Percentiles rank a stretch among this genome's conserved stretches.
Conservation (phyloP, 2,329 filamentous ascomycete species). For the Trichophyton verrucosum region DNA sequence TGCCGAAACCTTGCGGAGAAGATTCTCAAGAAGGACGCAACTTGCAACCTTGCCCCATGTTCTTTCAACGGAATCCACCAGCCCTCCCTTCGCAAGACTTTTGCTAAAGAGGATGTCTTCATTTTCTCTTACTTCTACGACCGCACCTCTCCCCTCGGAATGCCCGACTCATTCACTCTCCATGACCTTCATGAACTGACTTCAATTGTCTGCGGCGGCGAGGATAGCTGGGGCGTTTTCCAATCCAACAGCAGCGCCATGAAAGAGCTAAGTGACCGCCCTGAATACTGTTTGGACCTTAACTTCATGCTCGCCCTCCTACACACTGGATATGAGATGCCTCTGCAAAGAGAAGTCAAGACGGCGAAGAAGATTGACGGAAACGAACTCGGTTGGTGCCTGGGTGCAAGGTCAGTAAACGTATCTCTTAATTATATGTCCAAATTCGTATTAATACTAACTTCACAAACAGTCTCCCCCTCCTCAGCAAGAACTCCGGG, state of each 20-base stretch:
- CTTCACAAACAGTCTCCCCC: conserved; percentile 52
- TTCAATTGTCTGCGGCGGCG: conserved; percentile 69
- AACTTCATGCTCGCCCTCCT: conserved; percentile 92
- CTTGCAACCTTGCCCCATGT: conserved; percentile 77
- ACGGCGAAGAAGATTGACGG: conserved; percentile 98
- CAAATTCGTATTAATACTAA: conserved; percentile 16
- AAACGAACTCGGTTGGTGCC: conserved; percentile 94
- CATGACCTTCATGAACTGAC: conserved; percentile 80
- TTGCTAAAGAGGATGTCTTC: conserved; percentile 80
- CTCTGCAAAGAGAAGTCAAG: conserved; percentile 86
- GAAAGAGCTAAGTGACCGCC: conserved; percentile 64
- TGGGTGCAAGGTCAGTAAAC: conserved; percentile 71
- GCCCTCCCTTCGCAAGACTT: conserved; percentile 82
- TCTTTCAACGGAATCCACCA: conserved; percentile 98
- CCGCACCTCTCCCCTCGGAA: conserved; percentile 81
- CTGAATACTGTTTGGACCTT: conserved; percentile 86
- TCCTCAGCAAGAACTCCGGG: conserved; percentile 68
- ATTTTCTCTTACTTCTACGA: conserved; percentile 98
- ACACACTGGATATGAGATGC: conserved; percentile 97
- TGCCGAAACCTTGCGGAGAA: conserved; percentile 85
- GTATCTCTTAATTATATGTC: background rate
- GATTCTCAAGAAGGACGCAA: conserved; percentile 74
- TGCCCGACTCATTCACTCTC: conserved; percentile 95
- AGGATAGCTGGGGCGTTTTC: conserved; percentile 69
- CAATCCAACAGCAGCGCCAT: conserved; percentile 62